These are phyloP conservation scores for Eucalyptus dawsonii DNA, from an alignment of 345 rosid genomes.

Conservation along the genomic window DNA sequence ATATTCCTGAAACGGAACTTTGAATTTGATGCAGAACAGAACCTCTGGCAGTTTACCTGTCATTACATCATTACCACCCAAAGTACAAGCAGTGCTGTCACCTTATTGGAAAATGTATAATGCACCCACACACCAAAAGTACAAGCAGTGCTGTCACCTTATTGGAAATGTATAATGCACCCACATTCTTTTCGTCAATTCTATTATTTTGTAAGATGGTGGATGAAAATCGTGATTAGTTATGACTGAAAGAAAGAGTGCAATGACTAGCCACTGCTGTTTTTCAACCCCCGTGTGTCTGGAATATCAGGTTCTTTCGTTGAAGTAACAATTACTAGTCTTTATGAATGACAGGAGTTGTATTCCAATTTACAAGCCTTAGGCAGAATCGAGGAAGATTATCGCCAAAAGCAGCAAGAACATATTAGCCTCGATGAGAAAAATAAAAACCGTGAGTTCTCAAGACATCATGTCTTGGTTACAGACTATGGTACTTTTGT, in stretches of 20 bases:
- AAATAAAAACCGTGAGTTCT: slow-evolving; percentile 20
- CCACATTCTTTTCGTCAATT: not conserved
- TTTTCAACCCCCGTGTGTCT: not conserved
- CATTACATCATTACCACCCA: not conserved
- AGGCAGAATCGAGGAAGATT: slow-evolving; percentile 86
- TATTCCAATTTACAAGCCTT: slow-evolving; percentile 73
- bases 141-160: not conserved
- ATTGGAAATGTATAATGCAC: not conserved
- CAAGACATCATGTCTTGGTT: not conserved
- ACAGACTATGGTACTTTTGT: not conserved
- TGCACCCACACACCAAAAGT: not conserved
- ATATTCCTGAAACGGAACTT: not conserved
- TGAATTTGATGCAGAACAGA: not conserved
- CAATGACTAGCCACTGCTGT: not conserved
- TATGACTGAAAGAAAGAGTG: not conserved
- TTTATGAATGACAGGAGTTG: slow-evolving; percentile 46
- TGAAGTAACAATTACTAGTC: not conserved
- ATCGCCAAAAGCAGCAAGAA: slow-evolving; percentile 52
- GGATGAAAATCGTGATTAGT: not conserved
- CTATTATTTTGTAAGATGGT: not conserved
- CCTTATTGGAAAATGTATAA: not conserved
- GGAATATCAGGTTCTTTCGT: not conserved
- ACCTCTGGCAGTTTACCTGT: not conserved
- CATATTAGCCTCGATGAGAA: slow-evolving; percentile 56
- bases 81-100: not conserved